Percentiles rank a stretch among this genome's conserved stretches.
These are phyloP conservation scores for Epichloe elymi DNA, from an alignment of 2,329 filamentous ascomycete species.

Conservation along the genomic window DNA sequence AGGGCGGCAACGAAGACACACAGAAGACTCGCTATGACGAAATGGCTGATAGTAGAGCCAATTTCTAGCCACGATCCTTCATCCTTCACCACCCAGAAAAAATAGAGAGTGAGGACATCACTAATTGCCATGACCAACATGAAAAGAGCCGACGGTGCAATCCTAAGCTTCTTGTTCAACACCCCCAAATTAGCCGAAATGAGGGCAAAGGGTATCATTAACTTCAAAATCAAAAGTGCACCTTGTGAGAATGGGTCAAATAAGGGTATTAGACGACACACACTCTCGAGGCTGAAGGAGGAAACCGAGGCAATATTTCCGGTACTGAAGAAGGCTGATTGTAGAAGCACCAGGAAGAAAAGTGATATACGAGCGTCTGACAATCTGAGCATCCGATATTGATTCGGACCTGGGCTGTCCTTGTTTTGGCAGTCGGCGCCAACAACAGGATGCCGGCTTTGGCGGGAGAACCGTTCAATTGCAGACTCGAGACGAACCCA, in stretches of 20 bases:
- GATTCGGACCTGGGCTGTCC: slow-evolving; percentile 2
- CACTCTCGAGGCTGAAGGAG: slow-evolving; percentile 85
- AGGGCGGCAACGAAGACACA: slow-evolving; percentile 84
- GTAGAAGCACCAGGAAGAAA: slow-evolving; percentile 90
- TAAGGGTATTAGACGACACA: slow-evolving; percentile 73
- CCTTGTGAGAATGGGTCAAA: slow-evolving; percentile 91
- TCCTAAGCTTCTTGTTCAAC: slow-evolving; percentile 68
- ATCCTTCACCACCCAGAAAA: slow-evolving; percentile 98
- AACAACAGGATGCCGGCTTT: background rate
- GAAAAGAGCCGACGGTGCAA: slow-evolving; percentile 80
- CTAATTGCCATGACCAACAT: slow-evolving; percentile 89
- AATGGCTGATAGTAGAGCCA: slow-evolving; percentile 91
- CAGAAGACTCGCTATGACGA: slow-evolving; percentile 77
- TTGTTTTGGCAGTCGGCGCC: background rate
- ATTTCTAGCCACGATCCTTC: slow-evolving; percentile 97
- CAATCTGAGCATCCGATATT: slow-evolving; percentile 55
- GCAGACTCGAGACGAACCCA: slow-evolving; percentile 74
- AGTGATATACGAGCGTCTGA: slow-evolving; percentile 80
- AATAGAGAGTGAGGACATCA: slow-evolving; percentile 84
- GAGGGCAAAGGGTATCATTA: slow-evolving; percentile 85
- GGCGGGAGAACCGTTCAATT: background rate
- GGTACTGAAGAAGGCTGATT: slow-evolving; percentile 93
- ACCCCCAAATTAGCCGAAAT: slow-evolving; percentile 92
- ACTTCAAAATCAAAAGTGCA: slow-evolving; percentile 72
- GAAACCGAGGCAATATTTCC: slow-evolving; percentile 92